phyloP scores from a whole-genome alignment of 1,284 basidiomycete species.

The Inonotus hispidus region DNA sequence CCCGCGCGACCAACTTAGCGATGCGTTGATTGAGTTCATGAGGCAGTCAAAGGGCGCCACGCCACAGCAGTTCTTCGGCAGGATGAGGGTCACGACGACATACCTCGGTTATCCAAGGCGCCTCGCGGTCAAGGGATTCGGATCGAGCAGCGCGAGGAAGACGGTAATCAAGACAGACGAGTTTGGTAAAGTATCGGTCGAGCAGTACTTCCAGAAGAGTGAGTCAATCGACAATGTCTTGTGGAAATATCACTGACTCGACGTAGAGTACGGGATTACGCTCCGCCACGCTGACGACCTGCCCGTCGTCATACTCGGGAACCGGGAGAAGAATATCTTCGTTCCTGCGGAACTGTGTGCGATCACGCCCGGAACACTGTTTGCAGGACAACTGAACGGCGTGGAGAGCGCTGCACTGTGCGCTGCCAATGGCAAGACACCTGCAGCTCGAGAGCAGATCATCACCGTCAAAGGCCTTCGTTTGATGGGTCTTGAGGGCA shows the following conservation, averaged over 20 bases:
- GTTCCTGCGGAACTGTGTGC: slow-evolving; percentile 67
- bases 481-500: slow-evolving; percentile 43
- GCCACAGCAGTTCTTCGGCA: slow-evolving; percentile 38
- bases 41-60: slow-evolving; percentile 35
- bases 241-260: not conserved
- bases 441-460: slow-evolving; percentile 31
- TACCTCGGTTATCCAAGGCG: slow-evolving; percentile 51
- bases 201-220: slow-evolving; percentile 55
- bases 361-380: slow-evolving; percentile 50
- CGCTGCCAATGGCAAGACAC: not conserved
- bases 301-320: slow-evolving; percentile 54
- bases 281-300: slow-evolving; percentile 45
- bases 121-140: slow-evolving; percentile 45
- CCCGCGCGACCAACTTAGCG: slow-evolving; percentile 50
- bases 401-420: slow-evolving; percentile 18
- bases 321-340: slow-evolving; percentile 36
- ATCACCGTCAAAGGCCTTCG: slow-evolving; percentile 54
- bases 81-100: slow-evolving; percentile 50
- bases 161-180: slow-evolving; percentile 51
- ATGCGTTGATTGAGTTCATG: slow-evolving; percentile 46
- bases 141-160: slow-evolving; percentile 38
- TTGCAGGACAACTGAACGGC: slow-evolving; percentile 47
- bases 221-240: slow-evolving; percentile 38
- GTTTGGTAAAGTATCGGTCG: slow-evolving; percentile 47
- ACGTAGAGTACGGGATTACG: slow-evolving; percentile 49